Evolutionary conservation across 2,329 filamentous ascomycete genomes (phyloP), one percentile per base, ranked within the genome.

Genomic region (Coleophoma eucalyptorum): DNA sequence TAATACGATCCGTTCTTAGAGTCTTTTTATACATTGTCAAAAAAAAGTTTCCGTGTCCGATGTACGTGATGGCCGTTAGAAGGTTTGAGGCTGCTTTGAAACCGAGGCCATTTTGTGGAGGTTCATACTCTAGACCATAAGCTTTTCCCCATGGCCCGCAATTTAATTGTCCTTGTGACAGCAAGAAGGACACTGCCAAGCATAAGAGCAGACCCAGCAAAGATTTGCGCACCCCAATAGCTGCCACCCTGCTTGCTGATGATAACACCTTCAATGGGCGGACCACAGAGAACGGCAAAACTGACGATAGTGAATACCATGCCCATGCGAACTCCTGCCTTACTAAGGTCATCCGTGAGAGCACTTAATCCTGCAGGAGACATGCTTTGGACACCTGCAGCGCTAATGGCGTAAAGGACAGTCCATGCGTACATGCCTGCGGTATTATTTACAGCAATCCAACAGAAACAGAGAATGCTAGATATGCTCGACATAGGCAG

Each of bases 221-320:
- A 61, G 37, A 57, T 52, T 50, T 61, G 58, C 15, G 55, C 49
- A 52, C 55, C 58, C 19, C 55, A 16, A 53, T 58, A 62, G 10
- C 32, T 35, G 11, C 57, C 58, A 2, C 49, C 53, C 42, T 55
- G 40, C 15, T 34, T 40, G 11, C 50, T 49, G 13, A 64, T 59
- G 38, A 65, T 44, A 12, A 55, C 55, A 10, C 63, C 63, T 32
- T 55, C 56, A 38, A 65, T 51, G 4, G 62, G 63, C 10, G 59
- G 56, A 16, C 63, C 63, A 38, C 58, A 56, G 41, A 65, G 48
- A 2, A 59, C 43, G 3, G 59, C 60, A 47, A 63, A 58, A 54
- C 76, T 79, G 53, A 75, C 74, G 46, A 80, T 74, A 0, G 75
- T 79, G 43, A 83, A 82, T 0, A 74, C 69, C 79, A 83, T 82